Evolutionary conservation across 208 protist genomes (phyloP).

Genomic region (Leishmania tropica): DNA sequence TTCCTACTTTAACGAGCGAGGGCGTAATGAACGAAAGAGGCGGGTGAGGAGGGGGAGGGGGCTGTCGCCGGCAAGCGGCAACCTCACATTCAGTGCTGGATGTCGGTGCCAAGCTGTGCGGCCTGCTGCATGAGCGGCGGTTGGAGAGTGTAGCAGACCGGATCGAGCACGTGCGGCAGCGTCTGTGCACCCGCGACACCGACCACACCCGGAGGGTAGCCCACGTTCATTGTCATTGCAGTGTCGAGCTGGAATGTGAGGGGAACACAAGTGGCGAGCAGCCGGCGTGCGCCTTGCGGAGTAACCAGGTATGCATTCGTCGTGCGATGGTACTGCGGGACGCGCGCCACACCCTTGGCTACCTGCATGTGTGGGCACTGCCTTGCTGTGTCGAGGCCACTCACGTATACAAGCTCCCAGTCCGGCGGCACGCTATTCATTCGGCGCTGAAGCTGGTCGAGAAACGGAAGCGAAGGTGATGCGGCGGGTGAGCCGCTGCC

Average conservation of each 20-base stretch:
- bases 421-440: slow-evolving; percentile 47
- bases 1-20: not conserved
- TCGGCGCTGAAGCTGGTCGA: slow-evolving; percentile 30
- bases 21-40: not conserved
- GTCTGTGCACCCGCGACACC: not conserved
- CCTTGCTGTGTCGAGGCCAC: slow-evolving; percentile 78
- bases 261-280: slow-evolving; percentile 67
- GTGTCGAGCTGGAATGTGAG: slow-evolving; percentile 89
- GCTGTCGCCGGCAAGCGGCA: not conserved
- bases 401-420: slow-evolving; percentile 86
- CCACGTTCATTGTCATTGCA: slow-evolving; percentile 77
- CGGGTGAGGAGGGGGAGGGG: not conserved
- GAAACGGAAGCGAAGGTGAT: slow-evolving; percentile 25
- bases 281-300: slow-evolving; percentile 50
- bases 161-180: slow-evolving; percentile 51
- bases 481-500: not conserved
- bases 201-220: not conserved
- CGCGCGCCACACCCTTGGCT: slow-evolving; percentile 53
- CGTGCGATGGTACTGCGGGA: slow-evolving; percentile 86
- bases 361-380: slow-evolving; percentile 34
- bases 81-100: slow-evolving; percentile 39
- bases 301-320: slow-evolving; percentile 83
- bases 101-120: slow-evolving; percentile 71
- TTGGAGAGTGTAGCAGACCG: slow-evolving; percentile 84
- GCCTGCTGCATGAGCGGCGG: slow-evolving; percentile 76